Evolutionary conservation across 2,329 filamentous ascomycete species (phyloP).

Genomic region (Periconia sp.): DNA sequence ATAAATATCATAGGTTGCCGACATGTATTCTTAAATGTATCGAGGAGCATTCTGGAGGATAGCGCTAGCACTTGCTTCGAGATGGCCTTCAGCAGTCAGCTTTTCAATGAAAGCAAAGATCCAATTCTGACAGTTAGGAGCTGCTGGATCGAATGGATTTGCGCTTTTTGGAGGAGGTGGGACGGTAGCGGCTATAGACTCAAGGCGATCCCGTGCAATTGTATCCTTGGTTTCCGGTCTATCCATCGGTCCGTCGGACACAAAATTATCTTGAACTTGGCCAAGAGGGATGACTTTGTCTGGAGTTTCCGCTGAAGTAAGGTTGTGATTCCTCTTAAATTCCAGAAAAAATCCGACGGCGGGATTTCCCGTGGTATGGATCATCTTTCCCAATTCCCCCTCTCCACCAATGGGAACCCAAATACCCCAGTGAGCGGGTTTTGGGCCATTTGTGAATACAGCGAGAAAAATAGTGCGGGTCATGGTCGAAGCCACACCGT

Average conservation of each 20-base stretch:
- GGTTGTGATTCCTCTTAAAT: constrained; percentile 9
- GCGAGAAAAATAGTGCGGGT: constrained; percentile 7
- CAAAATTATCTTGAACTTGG: constrained; percentile 3
- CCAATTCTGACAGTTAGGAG: constrained; percentile 8
- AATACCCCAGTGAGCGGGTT: constrained; percentile 8
- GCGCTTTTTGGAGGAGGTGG: constrained; percentile 2
- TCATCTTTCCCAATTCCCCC: constrained; percentile 4
- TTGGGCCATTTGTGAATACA: constrained; percentile 4
- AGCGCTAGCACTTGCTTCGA: too few relatives aligned
- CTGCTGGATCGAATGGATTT: constrained; percentile 5
- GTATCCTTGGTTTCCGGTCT: constrained; percentile 1
- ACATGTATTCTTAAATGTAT: too few relatives aligned
- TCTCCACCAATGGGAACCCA: constrained; percentile 6
- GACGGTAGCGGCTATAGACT: constrained; percentile 4
- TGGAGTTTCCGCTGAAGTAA: background rate
- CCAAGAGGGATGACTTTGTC: constrained; percentile 1
- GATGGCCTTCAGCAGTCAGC: background rate
- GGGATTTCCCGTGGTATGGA: constrained; percentile 9
- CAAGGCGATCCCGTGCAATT: constrained; percentile 5
- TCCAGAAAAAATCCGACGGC: constrained; percentile 5
- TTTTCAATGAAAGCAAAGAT: constrained; percentile 5
- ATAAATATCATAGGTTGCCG: too few relatives aligned
- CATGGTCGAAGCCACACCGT: background rate
- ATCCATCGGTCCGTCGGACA: background rate
- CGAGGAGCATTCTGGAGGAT: too few relatives aligned